A percentile compares a stretch with the other conserved stretches of the same genome.
Evolutionary conservation across 2,329 filamentous ascomycete genomes (phyloP).

Genomic region (Colletotrichum eleusines): DNA sequence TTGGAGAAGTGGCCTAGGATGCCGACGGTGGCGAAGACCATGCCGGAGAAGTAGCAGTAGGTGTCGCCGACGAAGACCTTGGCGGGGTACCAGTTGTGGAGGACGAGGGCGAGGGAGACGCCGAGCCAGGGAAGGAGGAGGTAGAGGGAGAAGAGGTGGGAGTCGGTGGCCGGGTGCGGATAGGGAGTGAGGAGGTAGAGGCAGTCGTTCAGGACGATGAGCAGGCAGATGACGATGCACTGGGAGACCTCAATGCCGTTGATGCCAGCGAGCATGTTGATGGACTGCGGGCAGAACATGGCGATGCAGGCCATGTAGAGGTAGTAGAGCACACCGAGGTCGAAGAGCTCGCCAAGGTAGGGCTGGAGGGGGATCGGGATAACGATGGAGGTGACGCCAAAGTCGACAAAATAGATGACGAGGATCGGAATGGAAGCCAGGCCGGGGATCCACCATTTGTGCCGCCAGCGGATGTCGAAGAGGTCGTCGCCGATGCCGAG

Average conservation of each 20-base stretch:
- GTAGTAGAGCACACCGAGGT: conserved; percentile 89
- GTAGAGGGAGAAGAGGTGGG: conserved; percentile 95
- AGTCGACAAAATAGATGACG: conserved; percentile 98
- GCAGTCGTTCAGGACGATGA: conserved; percentile 87
- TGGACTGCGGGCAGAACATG: conserved; percentile 98
- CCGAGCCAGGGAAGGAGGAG: conserved; percentile 94
- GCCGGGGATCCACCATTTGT: conserved; percentile 98
- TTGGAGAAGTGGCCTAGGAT: conserved; percentile 99
- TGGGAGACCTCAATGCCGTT: conserved; percentile 98
- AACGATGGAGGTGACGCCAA: conserved; percentile 95
- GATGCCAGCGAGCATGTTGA: conserved; percentile 99
- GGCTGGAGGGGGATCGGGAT: conserved; percentile 87
- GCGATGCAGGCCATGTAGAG: conserved; percentile 95
- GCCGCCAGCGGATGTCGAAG: conserved; percentile 98
- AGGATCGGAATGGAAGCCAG: conserved; percentile 94
- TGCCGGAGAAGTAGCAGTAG: conserved; percentile 99
- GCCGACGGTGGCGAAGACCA: conserved; percentile 97
- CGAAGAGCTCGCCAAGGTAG: conserved; percentile 86
- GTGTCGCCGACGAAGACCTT: conserved; percentile 97
- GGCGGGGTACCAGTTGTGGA: conserved; percentile 96
- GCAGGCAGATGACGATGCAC: conserved; percentile 87
- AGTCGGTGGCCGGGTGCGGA: conserved; percentile 94
- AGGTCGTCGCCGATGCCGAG: conserved; percentile 95
- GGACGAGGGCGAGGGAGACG: conserved; percentile 86
- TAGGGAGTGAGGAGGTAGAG: conserved; percentile 88